Percentiles rank a stretch among this genome's conserved stretches.
Conservation (phyloP, 1,139 yeast species). For the Petasospora rhodanensis region DNA sequence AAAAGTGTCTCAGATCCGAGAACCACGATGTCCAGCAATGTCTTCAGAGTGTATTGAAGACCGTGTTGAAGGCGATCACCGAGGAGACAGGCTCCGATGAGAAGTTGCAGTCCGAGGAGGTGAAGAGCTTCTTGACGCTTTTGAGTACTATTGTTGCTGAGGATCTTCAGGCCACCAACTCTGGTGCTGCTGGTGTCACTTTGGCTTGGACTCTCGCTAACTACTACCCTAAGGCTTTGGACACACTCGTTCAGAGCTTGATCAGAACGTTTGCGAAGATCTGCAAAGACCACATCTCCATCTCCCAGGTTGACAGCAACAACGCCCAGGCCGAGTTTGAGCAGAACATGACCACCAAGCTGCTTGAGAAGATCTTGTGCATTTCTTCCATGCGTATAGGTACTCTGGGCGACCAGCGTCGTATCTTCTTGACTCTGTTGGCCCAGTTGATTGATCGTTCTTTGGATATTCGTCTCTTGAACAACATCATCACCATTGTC, state of each 20-base stretch:
- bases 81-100: conserved; percentile 40
- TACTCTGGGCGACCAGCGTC: conserved; percentile 84
- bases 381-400: conserved; percentile 80
- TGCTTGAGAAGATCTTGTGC: conserved; percentile 72
- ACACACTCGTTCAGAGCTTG: conserved; percentile 66
- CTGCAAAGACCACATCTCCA: conserved; percentile 82
- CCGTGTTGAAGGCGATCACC: conserved; percentile 61
- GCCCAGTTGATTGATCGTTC: conserved; percentile 92
- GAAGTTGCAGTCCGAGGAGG: conserved; percentile 55
- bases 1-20: conserved; percentile 78
- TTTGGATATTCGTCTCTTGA: conserved; percentile 67
- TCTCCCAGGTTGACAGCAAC: conserved; percentile 43
- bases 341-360: conserved; percentile 70
- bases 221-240: conserved; percentile 68
- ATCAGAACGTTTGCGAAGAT: conserved; percentile 86
- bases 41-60: conserved; percentile 65
- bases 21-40: conserved; percentile 82
- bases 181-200: conserved; percentile 87
- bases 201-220: conserved; percentile 79
- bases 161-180: conserved; percentile 76
- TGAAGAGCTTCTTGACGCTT: conserved; percentile 56
- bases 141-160: conserved; percentile 72
- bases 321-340: conserved; percentile 51
- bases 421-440: conserved; percentile 77
- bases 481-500: conserved; percentile 73